phyloP scores from a whole-genome alignment of 257 asterid species.

The Nemophila menziesii region DNA sequence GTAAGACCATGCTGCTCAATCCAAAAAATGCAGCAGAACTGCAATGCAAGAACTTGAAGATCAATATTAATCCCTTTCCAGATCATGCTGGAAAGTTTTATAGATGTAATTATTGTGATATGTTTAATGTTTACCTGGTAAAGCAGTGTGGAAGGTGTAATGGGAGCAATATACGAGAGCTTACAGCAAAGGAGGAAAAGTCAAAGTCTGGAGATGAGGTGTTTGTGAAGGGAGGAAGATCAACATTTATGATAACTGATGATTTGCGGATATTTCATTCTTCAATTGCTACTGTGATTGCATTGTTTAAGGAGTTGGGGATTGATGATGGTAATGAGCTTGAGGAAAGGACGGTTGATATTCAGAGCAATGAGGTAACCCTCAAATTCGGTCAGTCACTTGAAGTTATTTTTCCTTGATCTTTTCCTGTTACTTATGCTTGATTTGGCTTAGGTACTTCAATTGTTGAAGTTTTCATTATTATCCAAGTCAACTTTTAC shows the following conservation, averaged over 20 bases:
- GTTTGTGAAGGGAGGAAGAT: conserved; percentile 4
- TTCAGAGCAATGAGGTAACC: conserved; percentile 7
- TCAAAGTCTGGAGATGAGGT: conserved; percentile 3
- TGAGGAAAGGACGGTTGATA: conserved; percentile 5
- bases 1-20: conserved; percentile 8
- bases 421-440: background rate
- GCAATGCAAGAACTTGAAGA: conserved; percentile 7
- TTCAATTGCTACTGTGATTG: conserved; percentile 5
- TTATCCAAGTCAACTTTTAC: conserved; percentile 8
- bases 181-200: background rate
- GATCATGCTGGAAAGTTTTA: background rate
- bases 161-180: background rate
- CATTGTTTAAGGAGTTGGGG: conserved; percentile 2
- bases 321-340: conserved; percentile 4
- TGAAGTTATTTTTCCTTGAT: background rate
- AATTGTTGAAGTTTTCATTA: too few relatives aligned
- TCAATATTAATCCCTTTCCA: conserved; percentile 3
- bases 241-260: conserved; percentile 3
- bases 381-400: too few relatives aligned
- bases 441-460: too few relatives aligned
- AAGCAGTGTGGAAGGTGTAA: background rate
- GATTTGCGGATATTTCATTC: conserved; percentile 7
- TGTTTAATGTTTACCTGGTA: background rate
- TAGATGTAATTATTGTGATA: background rate
- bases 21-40: conserved; percentile 6